Base-by-base conservation (phyloP, 306 rosid genomes). In the Cajanus cajan region DNA sequence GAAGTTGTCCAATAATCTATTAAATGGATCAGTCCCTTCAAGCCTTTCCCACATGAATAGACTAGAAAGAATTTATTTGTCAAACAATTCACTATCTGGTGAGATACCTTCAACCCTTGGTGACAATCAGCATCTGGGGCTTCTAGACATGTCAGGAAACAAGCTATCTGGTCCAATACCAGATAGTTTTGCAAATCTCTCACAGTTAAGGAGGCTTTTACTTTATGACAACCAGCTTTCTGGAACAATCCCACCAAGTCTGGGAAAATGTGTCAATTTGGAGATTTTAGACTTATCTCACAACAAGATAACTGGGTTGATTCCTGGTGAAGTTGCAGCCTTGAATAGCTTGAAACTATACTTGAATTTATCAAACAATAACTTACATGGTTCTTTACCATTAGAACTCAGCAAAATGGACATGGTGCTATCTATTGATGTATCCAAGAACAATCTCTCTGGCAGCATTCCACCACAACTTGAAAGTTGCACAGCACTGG, bases 361-460 rank as follows among this genome's bases (percentile, higher is more conserved):
- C 86, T 71, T 95, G 90, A 93, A 92, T 58, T 78, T 92, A 67
- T 95, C 99, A 25, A 87, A 86, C 66, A 95, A 91, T 68, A 64
- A 80, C 84, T 82, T 95, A 47, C 54, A 81, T 25, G 98, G 99
- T 4, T 65, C 82, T 33, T 40, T 95, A 8, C 97, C 98, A 71
- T 83, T 92, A 57, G 97, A 95, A 82, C 85, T 95, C 22, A 90
- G 94, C 75, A 95, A 95, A 90, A 95, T 95, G 99, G 94, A 92
- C 47, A 92, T 95, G 99, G 91, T 95, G 34, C 88, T 95, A 16
- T 90, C 93, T 16, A 85, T 95, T 67, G 99, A 95, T 57, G 73
- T 95, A 39, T 95, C 99, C 19, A 75, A 82, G 57, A 95, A 95
- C 82, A 88, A 92, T 69, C 86, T 95, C 82, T 86, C 91, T 2